phyloP scores from a whole-genome alignment of 2,329 filamentous ascomycete species.

The Alternaria incomplexa region DNA sequence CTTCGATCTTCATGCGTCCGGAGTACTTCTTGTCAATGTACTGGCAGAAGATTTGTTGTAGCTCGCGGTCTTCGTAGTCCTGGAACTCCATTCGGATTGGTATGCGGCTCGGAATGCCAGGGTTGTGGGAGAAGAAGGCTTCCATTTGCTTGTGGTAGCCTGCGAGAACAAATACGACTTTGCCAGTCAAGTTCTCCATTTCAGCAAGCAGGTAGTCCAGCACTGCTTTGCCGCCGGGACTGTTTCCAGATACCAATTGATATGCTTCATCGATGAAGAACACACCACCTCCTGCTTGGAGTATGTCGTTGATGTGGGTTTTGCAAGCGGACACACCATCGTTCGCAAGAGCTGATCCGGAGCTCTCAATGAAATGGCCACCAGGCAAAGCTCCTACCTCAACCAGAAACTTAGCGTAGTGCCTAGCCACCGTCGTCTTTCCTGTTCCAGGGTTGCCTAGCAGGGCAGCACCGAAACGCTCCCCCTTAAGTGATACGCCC shows the following conservation, averaged over 20 bases:
- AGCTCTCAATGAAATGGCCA: constrained; percentile 67
- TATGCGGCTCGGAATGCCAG: constrained; percentile 72
- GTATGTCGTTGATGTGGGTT: constrained; percentile 62
- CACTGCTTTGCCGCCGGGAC: constrained; percentile 63
- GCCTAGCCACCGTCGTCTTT: constrained; percentile 77
- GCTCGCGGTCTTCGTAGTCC: constrained; percentile 71
- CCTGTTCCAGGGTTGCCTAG: constrained; percentile 78
- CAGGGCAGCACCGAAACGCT: constrained; percentile 68
- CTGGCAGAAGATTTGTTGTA: constrained; percentile 65
- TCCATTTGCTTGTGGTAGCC: constrained; percentile 80
- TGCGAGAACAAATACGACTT: constrained; percentile 73
- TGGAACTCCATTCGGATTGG: constrained; percentile 69
- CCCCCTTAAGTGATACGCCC: constrained; percentile 58
- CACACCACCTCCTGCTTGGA: constrained; percentile 68
- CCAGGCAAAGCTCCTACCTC: constrained; percentile 69
- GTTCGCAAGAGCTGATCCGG: constrained; percentile 70
- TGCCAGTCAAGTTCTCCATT: constrained; percentile 73
- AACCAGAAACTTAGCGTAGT: constrained; percentile 71
- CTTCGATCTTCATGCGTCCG: constrained; percentile 54
- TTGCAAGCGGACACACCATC: constrained; percentile 66
- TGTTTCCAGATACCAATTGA: constrained; percentile 69
- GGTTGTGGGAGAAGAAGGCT: constrained; percentile 75
- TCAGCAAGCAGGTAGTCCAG: constrained; percentile 75
- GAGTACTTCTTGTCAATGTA: constrained; percentile 56
- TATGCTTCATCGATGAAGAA: constrained; percentile 83